Base-by-base conservation (phyloP, 768 basidiomycete genomes). In the Nidula microcarpa region DNA sequence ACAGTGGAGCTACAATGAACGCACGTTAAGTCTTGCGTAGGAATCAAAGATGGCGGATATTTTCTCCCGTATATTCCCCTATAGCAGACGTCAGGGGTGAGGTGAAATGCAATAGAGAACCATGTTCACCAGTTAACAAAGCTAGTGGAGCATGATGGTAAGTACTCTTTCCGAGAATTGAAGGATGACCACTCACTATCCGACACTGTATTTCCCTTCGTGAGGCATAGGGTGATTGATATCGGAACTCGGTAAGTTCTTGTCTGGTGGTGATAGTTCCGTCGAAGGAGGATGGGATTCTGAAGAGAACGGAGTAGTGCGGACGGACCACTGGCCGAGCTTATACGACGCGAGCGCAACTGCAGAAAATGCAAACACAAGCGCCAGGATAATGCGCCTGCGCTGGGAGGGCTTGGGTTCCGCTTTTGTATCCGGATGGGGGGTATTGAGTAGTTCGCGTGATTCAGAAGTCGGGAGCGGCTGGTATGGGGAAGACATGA, bases 1-100 rank as follows among this genome's bases (percentile, higher is more conserved):
- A 33, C 13, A 53, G 16, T 23, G 23, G 23, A 23, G 23, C 23
- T 23, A 51, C 33, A 35, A 50, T 47, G 33, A 35, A 73, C 85
- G 57, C 70, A 91, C 89, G 96, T 98, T 60, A 99, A 80, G 65
- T 95, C 86, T 16, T 89, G 68, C 2, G 70, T 81, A 9, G 95
- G 97, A 55, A 98, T 93, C 47, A 81, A 65, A 3, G 87, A 86
- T 1, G 96, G 96, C 35, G 88, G 89, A 67, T 81, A 99, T 69
- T 94, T 95, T 55, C 95, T 80, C 30, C 85, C 97, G 65, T 98
- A 98, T 35, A 98, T 98, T 5, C 93, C 95, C 94, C 94, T 89
- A 37, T 18, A 47, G 34, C 18, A 41, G 14, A 32, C 37, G 33
- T 32, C 53, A 32, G 59, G 48, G 32, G 18, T 50, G 43, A 10